Percentiles rank a stretch among this genome's conserved stretches.
Conservation (phyloP, 768 basidiomycete species). For the Amanita brunnescens region DNA sequence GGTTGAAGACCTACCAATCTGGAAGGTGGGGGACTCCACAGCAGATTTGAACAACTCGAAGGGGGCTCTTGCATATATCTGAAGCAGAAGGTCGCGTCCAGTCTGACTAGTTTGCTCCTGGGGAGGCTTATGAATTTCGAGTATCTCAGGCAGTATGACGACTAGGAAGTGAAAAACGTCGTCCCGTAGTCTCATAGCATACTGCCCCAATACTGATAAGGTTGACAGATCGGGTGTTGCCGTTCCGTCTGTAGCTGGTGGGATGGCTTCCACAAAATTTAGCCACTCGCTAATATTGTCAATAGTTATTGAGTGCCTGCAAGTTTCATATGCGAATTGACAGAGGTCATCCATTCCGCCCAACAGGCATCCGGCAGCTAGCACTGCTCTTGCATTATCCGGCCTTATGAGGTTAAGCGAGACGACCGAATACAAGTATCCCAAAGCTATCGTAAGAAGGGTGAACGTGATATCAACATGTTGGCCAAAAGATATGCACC, state of each 20-base stretch:
- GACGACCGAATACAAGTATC: slow-evolving; percentile 70
- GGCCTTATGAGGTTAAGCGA: slow-evolving; percentile 62
- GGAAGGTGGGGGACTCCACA: slow-evolving; percentile 70
- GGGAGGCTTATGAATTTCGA: slow-evolving; percentile 39
- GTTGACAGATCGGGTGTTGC: slow-evolving; percentile 39
- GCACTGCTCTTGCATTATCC: slow-evolving; percentile 75
- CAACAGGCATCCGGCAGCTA: slow-evolving; percentile 77
- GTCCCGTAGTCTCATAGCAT: slow-evolving; percentile 66
- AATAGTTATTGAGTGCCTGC: slow-evolving; percentile 65
- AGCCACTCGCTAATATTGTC: slow-evolving; percentile 74
- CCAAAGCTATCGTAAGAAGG: slow-evolving; percentile 44
- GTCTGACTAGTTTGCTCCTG: slow-evolving; percentile 31
- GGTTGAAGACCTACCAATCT: slow-evolving; percentile 48
- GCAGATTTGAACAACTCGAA: slow-evolving; percentile 85
- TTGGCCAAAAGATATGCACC: slow-evolving; percentile 32
- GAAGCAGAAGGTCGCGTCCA: slow-evolving; percentile 63
- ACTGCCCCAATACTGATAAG: slow-evolving; percentile 64
- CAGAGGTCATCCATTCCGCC: slow-evolving; percentile 85
- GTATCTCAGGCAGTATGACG: slow-evolving; percentile 57
- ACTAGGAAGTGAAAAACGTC: slow-evolving; percentile 76
- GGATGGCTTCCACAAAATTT: slow-evolving; percentile 58
- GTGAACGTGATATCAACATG: background rate
- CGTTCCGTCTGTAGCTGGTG: slow-evolving; percentile 41
- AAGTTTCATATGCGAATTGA: slow-evolving; percentile 68
- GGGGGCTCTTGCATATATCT: slow-evolving; percentile 71